Conservation (phyloP, 1,139 yeast species). For the Tardiomyces depauwii region DNA sequence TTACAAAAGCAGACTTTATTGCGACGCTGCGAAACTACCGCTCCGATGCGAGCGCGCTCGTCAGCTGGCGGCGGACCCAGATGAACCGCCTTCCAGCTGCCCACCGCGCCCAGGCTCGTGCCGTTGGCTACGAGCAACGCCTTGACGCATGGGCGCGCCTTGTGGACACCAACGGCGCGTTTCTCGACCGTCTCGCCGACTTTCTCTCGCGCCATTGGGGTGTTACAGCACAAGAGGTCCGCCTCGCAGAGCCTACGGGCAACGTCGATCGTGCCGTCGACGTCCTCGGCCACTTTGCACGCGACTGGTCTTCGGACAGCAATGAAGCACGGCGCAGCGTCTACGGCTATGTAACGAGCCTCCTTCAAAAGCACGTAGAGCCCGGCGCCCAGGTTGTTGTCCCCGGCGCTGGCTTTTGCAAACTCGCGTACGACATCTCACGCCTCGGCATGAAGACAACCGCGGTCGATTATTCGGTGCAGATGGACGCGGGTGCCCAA, state of each 20-base stretch:
- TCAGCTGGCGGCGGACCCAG: not conserved
- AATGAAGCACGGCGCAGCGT: constrained; percentile 9
- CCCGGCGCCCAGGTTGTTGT: constrained; percentile 31
- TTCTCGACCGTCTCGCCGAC: not conserved
- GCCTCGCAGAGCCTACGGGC: not conserved
- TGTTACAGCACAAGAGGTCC: not conserved
- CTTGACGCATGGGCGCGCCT: not conserved
- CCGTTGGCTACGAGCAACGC: not conserved
- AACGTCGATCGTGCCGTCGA: not conserved
- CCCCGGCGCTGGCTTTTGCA: constrained; percentile 76
- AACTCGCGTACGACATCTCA: constrained; percentile 56
- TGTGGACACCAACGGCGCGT: not conserved
- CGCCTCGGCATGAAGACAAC: constrained; percentile 25
- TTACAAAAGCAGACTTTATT: not conserved
- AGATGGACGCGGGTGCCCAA: not conserved
- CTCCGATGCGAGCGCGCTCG: not conserved
- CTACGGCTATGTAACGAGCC: not conserved
- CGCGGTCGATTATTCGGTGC: constrained; percentile 13
- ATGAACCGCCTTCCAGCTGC: not conserved
- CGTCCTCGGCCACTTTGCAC: constrained; percentile 37
- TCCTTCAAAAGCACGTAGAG: not conserved
- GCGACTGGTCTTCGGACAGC: constrained; percentile 52
- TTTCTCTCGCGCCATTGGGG: not conserved
- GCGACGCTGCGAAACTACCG: not conserved
- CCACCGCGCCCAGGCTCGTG: not conserved